Evolutionary conservation across 2,329 filamentous ascomycete species (phyloP), one percentile per base, ranked within the genome.

Genomic region (Cladosporium phlei): DNA sequence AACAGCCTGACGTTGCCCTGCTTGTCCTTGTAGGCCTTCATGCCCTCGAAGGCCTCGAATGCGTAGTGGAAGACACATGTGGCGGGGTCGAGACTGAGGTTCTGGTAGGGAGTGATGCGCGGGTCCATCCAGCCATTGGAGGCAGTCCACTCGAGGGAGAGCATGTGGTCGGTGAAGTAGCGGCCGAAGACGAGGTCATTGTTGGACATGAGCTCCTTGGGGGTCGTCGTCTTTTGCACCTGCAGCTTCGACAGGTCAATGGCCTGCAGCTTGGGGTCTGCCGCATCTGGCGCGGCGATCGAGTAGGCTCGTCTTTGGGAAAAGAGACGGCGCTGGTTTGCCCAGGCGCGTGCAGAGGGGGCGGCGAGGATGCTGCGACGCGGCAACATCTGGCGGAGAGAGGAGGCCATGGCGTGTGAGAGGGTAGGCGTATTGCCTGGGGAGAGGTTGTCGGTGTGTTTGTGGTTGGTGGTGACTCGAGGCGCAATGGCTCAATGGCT

Each of bases 51-150:
- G 68, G 86, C 93, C 69, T 94, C 88, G 65, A 97, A 97, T 38
- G 88, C 93, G 70, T 98, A 98, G 78, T 98, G 93, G 72, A 98
- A 91, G 53, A 97, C 93, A 72, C 90, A 97, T 25, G 88, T 93
- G 33, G 93, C 88, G 20, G 93, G 93, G 68, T 97, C 93, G 60
- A 98, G 85, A 35, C 87, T 91, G 59, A 98, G 86, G 72, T 96
- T 96, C 71, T 96, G 89, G 76, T 97, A 97, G 16, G 93, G 93
- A 14, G 80, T 83, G 65, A 98, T 97, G 55, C 80, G 77, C 48
- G 91, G 88, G 11, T 82, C 71, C 32, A 85, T 72, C 93, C 93
- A 96, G 66, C 90, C 93, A 55, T 86, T 75, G 38, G 79, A 73
- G 50, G 88, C 80, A 46, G 86, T 91, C 93, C 93, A 98, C 75